Conservation (phyloP, 345 rosid species). For the Ceriops decandra region DNA sequence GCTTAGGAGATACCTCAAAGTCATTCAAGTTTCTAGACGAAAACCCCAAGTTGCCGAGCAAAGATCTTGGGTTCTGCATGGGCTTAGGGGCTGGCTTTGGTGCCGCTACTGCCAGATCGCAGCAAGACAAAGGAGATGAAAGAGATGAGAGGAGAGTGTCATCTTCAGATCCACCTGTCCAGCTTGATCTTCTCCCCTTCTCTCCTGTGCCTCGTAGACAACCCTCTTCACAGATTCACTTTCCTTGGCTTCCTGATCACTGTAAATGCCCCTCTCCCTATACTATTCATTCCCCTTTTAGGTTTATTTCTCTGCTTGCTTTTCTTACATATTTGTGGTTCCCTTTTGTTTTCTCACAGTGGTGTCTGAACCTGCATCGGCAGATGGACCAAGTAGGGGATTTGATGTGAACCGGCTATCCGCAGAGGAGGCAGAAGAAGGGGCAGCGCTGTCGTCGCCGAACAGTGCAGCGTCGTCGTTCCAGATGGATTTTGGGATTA, state of each 20-base stretch:
- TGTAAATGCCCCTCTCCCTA: slow-evolving; percentile 24
- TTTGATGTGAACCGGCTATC: slow-evolving; percentile 50
- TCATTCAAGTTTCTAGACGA: slow-evolving; percentile 59
- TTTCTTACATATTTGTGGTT: not conserved
- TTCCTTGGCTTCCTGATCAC: slow-evolving; percentile 66
- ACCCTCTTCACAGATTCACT: slow-evolving; percentile 41
- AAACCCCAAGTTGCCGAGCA: slow-evolving; percentile 33
- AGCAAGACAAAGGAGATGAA: slow-evolving; percentile 17
- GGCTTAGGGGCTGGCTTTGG: slow-evolving; percentile 40
- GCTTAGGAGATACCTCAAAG: slow-evolving; percentile 69
- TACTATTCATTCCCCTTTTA: not conserved
- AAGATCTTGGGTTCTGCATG: slow-evolving; percentile 67
- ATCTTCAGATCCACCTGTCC: slow-evolving; percentile 44
- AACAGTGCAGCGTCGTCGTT: slow-evolving; percentile 82
- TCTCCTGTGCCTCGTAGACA: slow-evolving; percentile 45
- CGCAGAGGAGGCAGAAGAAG: slow-evolving; percentile 48
- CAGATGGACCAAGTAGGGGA: slow-evolving; percentile 36
- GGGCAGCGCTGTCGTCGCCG: slow-evolving; percentile 60
- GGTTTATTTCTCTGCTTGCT: not conserved
- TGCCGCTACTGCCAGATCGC: slow-evolving; percentile 16
- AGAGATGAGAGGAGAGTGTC: slow-evolving; percentile 29
- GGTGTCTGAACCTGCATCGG: slow-evolving; percentile 35
- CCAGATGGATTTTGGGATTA: slow-evolving; percentile 69
- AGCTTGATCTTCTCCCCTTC: slow-evolving; percentile 67
- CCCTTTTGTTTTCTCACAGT: slow-evolving; percentile 15